A percentile compares a stretch with the other conserved stretches of the same genome.
Conservation (phyloP, 768 basidiomycete genomes). For the Trametes elegans region DNA sequence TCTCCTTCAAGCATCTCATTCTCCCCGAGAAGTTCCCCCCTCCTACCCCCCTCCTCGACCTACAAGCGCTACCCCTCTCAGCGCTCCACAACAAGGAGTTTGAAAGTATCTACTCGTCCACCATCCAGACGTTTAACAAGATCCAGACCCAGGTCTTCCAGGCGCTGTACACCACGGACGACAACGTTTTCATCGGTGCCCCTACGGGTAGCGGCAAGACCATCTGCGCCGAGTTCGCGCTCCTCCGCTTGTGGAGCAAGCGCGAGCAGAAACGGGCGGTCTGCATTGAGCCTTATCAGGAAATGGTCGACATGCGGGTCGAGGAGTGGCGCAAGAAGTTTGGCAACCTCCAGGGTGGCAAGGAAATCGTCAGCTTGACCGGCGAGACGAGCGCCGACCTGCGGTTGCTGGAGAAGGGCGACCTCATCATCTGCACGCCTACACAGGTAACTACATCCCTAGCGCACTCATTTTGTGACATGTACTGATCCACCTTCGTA, state of each 20-base stretch:
- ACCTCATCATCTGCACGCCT: constrained; percentile 94
- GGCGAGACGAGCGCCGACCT: constrained; percentile 94
- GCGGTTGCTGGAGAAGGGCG: constrained; percentile 84
- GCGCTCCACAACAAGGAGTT: constrained; percentile 94
- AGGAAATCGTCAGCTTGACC: constrained; percentile 90
- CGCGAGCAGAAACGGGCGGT: constrained; percentile 79
- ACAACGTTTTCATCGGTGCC: constrained; percentile 95
- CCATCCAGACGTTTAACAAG: constrained; percentile 91
- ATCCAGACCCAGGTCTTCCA: constrained; percentile 99
- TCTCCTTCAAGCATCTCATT: constrained; percentile 97
- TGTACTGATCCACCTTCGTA: constrained; percentile 4
- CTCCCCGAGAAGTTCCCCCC: constrained; percentile 96
- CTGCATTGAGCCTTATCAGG: constrained; percentile 95
- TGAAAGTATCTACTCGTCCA: constrained; percentile 79
- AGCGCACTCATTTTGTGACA: background rate
- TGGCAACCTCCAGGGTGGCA: constrained; percentile 77
- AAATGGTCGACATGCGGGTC: constrained; percentile 93
- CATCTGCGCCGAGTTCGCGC: constrained; percentile 93
- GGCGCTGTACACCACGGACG: constrained; percentile 92
- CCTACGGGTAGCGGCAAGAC: constrained; percentile 98
- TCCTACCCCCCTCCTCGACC: constrained; percentile 89
- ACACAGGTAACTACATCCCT: constrained; percentile 52
- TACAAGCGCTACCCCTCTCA: constrained; percentile 85
- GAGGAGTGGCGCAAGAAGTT: constrained; percentile 90
- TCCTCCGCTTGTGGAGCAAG: constrained; percentile 94